Percentiles rank a stretch among this genome's conserved stretches.
phyloP scores from a whole-genome alignment of 2,329 filamentous ascomycete genomes.

The Xylariales sp. region DNA sequence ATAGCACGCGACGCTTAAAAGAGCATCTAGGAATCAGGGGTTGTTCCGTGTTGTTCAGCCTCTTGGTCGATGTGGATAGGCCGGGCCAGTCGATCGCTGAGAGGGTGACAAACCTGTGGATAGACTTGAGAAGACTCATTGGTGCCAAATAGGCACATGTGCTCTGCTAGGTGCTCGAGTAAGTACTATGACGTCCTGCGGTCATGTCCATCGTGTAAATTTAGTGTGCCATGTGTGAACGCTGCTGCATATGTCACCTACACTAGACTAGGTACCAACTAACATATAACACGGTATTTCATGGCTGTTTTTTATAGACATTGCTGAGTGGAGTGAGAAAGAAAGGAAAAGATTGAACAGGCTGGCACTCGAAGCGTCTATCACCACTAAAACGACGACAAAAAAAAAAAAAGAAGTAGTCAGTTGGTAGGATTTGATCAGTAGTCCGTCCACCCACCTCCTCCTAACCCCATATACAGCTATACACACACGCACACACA shows the following conservation, averaged over 20 bases:
- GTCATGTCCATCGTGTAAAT: constrained; percentile 2
- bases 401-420: neutral
- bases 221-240: constrained; percentile 28
- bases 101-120: constrained; percentile 27
- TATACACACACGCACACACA: too few species aligned
- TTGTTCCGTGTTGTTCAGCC: constrained; percentile 28
- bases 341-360: neutral
- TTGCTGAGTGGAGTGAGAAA: constrained; percentile 4
- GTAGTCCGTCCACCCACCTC: too few species aligned
- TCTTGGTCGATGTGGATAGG: constrained; percentile 31
- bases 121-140: constrained; percentile 18
- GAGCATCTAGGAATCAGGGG: constrained; percentile 24
- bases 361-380: neutral
- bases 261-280: neutral
- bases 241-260: constrained; percentile 22
- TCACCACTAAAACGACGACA: neutral
- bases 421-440: neutral
- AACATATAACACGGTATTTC: neutral
- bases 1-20: constrained; percentile 14
- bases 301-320: neutral
- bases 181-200: constrained; percentile 28
- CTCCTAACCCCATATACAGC: too few species aligned
- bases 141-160: constrained; percentile 29
- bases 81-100: constrained; percentile 12
- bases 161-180: constrained; percentile 5